Percentiles rank a stretch among this genome's conserved stretches.
Conservation (phyloP, 495 filamentous ascomycete genomes). For the Diplogelasinospora grovesii region DNA sequence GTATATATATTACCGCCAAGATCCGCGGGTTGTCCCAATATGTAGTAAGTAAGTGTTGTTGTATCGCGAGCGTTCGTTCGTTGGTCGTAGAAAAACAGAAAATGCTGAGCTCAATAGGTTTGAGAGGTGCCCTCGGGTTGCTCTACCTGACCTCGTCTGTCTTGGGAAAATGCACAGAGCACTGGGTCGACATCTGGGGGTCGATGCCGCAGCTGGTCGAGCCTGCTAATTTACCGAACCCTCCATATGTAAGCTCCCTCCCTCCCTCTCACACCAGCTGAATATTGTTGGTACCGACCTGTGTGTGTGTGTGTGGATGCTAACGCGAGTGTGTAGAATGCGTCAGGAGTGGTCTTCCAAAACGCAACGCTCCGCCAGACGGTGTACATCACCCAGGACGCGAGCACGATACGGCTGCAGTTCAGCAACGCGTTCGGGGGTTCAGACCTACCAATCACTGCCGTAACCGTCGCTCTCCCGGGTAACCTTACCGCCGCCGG, state of each 20-base stretch:
- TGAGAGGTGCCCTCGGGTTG: slow-evolving; percentile 8
- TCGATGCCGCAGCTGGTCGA: slow-evolving; percentile 55
- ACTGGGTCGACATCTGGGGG: slow-evolving; percentile 54
- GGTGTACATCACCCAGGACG: slow-evolving; percentile 42
- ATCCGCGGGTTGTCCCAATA: no score
- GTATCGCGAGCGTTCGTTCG: no score
- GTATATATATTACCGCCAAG: no score
- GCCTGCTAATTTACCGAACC: slow-evolving; percentile 44
- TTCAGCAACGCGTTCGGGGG: slow-evolving; percentile 57
- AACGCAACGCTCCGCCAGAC: slow-evolving; percentile 59
- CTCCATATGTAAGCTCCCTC: slow-evolving; percentile 47
- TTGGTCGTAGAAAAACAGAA: no score
- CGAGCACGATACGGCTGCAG: slow-evolving; percentile 42
- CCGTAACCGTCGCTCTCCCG: slow-evolving; percentile 48
- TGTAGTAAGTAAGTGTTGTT: no score
- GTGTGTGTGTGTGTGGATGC: no score
- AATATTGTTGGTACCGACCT: no score
- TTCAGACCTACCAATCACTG: slow-evolving; percentile 48
- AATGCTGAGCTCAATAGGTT: no score
- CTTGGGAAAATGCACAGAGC: slow-evolving; percentile 17
- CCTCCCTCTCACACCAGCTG: no score
- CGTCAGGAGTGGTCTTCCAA: slow-evolving; percentile 18
- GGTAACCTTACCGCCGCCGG: slow-evolving; percentile 21
- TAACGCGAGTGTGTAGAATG: no score
- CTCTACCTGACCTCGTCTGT: slow-evolving; percentile 6